Conservation (phyloP, 1,284 basidiomycete species). For the Rhizoctonia solani region DNA sequence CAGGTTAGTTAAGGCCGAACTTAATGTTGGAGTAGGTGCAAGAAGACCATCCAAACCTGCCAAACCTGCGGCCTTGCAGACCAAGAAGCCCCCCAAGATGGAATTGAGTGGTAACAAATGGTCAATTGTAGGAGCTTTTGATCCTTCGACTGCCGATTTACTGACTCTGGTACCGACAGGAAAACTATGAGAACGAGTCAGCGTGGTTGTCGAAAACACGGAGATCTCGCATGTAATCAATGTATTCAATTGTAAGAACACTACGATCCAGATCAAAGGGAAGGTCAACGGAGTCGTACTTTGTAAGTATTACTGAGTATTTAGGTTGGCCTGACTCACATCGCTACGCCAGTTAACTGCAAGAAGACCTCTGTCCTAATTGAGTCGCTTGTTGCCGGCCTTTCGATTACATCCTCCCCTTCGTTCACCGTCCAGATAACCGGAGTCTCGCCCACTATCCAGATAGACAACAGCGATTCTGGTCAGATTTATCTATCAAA, state of each 20-base stretch:
- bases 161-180: constrained; percentile 58
- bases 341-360: constrained; percentile 78
- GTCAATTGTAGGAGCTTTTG: constrained; percentile 71
- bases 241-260: constrained; percentile 89
- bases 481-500: constrained; percentile 95
- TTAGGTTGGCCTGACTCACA: background rate
- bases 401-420: constrained; percentile 87
- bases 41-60: constrained; percentile 76
- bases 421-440: constrained; percentile 94
- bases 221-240: constrained; percentile 87
- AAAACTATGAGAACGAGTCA: constrained; percentile 88
- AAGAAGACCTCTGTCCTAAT: constrained; percentile 87
- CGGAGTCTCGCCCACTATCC: constrained; percentile 87
- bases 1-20: constrained; percentile 37
- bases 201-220: constrained; percentile 76
- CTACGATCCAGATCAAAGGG: constrained; percentile 85
- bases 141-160: background rate
- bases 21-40: constrained; percentile 45
- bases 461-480: constrained; percentile 92
- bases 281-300: constrained; percentile 96
- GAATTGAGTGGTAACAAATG: constrained; percentile 93
- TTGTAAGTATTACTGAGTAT: constrained; percentile 55
- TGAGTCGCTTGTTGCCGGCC: constrained; percentile 87
- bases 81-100: constrained; percentile 93
- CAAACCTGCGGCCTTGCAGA: constrained; percentile 77